Evolutionary conservation across 768 basidiomycete species (phyloP), one percentile per base, ranked within the genome.

Genomic region (Symmetrospora coprosmae): DNA sequence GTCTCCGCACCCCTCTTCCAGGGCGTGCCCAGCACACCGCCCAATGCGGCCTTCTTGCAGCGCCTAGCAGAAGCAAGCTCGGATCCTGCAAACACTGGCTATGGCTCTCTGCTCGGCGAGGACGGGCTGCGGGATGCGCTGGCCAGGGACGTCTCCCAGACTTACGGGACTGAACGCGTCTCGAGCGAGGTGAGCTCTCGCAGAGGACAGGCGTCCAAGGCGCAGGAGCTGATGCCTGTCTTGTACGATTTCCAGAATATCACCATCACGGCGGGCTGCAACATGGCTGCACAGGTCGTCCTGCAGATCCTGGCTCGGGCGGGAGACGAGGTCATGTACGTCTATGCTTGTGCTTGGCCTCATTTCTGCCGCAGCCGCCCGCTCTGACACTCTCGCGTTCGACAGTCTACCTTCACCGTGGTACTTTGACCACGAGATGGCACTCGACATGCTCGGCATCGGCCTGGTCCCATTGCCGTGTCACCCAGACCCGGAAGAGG

Each of bases 401-500:
- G 41, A 16, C 52, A 61, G 30, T 49, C 40, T 43, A 16, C 47
- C 19, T 40, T 17, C 47, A 31, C 35, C 50, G 16, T 61, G 38
- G 27, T 63, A 61, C 46, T 63, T 63, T 34, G 59, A 63, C 48
- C 58, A 63, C 49, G 40, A 23, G 16, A 58, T 64, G 60, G 21
- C 45, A 8, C 49, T 53, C 16, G 2, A 40, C 11, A 64, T 53
- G 37, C 64, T 63, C 31, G 53, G 59, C 2, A 41, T 65, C 50
- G 30, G 4, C 68, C 38, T 59, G 23, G 49, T 64, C 45, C 69
- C 60, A 0, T 62, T 69, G 21, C 45, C 13, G 1, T 65, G 72
- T 19, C 72, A 79, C 0, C 68, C 77, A 21, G 37, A 46, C 5
- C 19, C 39, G 41, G 33, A 58, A 49, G 52, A 56, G 23, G 74